These are phyloP conservation scores for Geopyxis carbonaria DNA, from an alignment of 495 filamentous ascomycete genomes.

Conservation along the genomic window DNA sequence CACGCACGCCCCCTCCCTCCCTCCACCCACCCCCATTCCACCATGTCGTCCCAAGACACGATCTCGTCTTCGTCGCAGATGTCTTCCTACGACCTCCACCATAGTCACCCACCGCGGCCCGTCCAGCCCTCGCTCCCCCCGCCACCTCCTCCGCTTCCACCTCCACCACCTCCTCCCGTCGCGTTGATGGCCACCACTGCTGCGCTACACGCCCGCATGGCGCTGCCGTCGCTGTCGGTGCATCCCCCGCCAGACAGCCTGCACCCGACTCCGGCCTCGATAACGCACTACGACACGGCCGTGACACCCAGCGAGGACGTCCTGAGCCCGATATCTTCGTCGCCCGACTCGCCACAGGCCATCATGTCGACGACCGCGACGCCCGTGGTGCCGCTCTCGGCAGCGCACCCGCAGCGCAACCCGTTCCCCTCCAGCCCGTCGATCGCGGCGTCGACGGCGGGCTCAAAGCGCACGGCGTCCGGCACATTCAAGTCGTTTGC, in stretches of 20 bases:
- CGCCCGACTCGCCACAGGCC: slow-evolving; percentile 18
- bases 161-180: no score
- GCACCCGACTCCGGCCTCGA: background rate
- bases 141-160: no score
- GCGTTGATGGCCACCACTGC: slow-evolving; percentile 4
- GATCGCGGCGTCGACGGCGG: slow-evolving; percentile 15
- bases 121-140: no score
- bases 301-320: background rate
- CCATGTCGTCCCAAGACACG: no score
- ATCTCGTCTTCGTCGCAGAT: no score
- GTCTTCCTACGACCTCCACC: no score
- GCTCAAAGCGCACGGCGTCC: slow-evolving; percentile 22
- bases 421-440: slow-evolving; percentile 20
- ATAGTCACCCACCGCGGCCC: no score
- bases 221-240: background rate
- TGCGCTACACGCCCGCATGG: background rate
- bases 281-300: background rate
- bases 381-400: slow-evolving; percentile 18
- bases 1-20: no score
- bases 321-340: background rate
- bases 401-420: slow-evolving; percentile 20
- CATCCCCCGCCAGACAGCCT: background rate
- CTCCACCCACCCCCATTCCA: no score
- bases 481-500: slow-evolving; percentile 22
- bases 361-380: slow-evolving; percentile 18